Percentiles rank a stretch among this genome's conserved stretches.
Conservation (phyloP, 768 basidiomycete genomes). For the Ramaria sp. region DNA sequence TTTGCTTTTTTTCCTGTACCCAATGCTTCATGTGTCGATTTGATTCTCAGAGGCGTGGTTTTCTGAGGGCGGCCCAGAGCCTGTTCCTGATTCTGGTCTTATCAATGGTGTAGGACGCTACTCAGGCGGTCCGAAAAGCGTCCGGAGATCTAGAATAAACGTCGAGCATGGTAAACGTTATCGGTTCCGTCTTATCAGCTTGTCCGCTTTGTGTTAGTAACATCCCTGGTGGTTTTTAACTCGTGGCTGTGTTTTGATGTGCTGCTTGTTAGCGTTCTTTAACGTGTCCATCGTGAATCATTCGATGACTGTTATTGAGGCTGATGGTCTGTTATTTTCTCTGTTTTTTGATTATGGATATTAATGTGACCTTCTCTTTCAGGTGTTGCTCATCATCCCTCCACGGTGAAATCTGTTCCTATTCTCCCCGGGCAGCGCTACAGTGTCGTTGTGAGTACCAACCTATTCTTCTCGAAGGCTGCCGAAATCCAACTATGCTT, state of each 20-base stretch:
- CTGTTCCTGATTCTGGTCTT: slow-evolving; percentile 28
- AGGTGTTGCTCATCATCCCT: slow-evolving; percentile 3
- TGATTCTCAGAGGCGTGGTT: slow-evolving; percentile 1
- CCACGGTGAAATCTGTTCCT: not conserved
- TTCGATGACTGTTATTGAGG: slow-evolving; percentile 20
- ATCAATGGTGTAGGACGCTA: slow-evolving; percentile 45
- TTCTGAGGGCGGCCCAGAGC: slow-evolving; percentile 1
- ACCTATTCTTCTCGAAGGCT: not conserved
- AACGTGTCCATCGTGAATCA: slow-evolving; percentile 29
- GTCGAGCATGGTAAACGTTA: slow-evolving; percentile 24
- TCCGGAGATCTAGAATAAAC: slow-evolving; percentile 32
- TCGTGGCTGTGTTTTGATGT: no score
- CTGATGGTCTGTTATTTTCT: slow-evolving; percentile 11
- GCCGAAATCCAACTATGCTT: not conserved
- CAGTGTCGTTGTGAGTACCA: slow-evolving; percentile 18
- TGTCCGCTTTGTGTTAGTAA: not conserved
- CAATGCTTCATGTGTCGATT: not conserved
- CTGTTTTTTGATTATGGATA: no score
- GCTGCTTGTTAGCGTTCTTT: slow-evolving; percentile 17
- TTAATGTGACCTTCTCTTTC: not conserved
- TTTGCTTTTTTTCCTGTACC: no score
- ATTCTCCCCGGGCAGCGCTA: slow-evolving; percentile 18
- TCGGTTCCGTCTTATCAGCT: not conserved
- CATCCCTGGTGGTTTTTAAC: no score
- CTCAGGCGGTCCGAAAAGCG: slow-evolving; percentile 25